Conservation (phyloP, 352 stramenopile genomes). For the Phytophthora agathidicida region DNA sequence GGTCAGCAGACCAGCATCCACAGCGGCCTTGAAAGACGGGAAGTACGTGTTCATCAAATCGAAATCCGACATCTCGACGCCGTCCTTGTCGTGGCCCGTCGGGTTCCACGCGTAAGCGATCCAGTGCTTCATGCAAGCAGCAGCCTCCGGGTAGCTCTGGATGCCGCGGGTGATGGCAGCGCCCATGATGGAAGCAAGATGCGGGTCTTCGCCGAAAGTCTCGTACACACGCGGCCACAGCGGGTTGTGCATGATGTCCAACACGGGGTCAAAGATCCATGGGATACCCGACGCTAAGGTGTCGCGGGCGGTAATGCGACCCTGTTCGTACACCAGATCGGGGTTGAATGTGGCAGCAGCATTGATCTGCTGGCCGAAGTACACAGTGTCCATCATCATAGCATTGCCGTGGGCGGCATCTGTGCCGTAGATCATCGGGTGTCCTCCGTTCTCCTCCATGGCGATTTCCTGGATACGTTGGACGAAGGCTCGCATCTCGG, state of each 20-base stretch:
- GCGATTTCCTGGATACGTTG: constrained; percentile 69
- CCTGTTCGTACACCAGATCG: constrained; percentile 55
- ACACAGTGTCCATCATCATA: constrained; percentile 65
- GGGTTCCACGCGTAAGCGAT: constrained; percentile 73
- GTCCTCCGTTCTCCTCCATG: constrained; percentile 48
- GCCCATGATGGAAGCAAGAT: constrained; percentile 67
- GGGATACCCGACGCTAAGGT: constrained; percentile 76
- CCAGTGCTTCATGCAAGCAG: constrained; percentile 86
- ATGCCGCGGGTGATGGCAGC: constrained; percentile 66
- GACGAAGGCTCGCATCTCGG: constrained; percentile 63
- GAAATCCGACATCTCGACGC: constrained; percentile 55
- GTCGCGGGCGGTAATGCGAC: constrained; percentile 67
- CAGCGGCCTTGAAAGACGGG: constrained; percentile 66
- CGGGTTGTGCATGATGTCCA: constrained; percentile 75
- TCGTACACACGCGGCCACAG: constrained; percentile 88
- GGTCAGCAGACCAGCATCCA: constrained; percentile 68
- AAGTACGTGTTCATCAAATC: constrained; percentile 75
- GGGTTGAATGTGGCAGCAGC: constrained; percentile 84
- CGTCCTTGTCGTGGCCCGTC: constrained; percentile 74
- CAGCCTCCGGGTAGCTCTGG: constrained; percentile 52
- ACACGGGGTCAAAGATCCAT: constrained; percentile 86
- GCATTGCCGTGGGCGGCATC: constrained; percentile 88
- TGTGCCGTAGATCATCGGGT: constrained; percentile 78
- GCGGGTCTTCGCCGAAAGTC: constrained; percentile 91
- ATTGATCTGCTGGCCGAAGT: constrained; percentile 88